Evolutionary conservation across 345 rosid species (phyloP).

Genomic region (Hypericum perforatum): DNA sequence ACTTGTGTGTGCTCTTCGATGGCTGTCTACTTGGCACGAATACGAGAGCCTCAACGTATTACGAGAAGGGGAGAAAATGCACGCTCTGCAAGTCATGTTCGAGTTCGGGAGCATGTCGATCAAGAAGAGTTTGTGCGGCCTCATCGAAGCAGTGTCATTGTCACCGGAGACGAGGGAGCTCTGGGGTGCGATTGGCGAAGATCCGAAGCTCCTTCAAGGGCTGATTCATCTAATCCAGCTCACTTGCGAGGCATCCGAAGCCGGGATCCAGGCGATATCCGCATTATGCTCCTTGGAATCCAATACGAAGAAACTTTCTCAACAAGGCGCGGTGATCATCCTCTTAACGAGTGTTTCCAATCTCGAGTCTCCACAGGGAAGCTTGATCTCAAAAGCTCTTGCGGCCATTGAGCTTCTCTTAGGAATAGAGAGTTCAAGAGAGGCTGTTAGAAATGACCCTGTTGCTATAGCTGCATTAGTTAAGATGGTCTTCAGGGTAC

Average conservation of each 20-base stretch:
- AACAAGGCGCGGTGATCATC: conserved; percentile 20
- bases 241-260: conserved; percentile 16
- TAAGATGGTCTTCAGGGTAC: conserved; percentile 53
- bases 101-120: conserved; percentile 21
- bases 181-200: conserved; percentile 20
- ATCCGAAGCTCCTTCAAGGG: conserved; percentile 10
- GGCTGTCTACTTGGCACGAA: conserved; percentile 20
- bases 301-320: conserved; percentile 27
- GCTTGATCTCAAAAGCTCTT: conserved; percentile 25
- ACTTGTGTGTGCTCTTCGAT: conserved; percentile 25
- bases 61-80: conserved; percentile 29
- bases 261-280: conserved; percentile 32
- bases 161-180: conserved; percentile 32
- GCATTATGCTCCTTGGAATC: conserved; percentile 32
- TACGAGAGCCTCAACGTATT: conserved; percentile 21
- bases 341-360: conserved; percentile 27
- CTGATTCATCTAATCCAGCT: conserved; percentile 23
- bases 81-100: conserved; percentile 24
- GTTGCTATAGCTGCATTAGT: conserved; percentile 29
- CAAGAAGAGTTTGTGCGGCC: conserved; percentile 32
- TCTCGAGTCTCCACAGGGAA: conserved; percentile 19
- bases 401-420: conserved; percentile 33
- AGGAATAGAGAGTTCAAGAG: conserved; percentile 22
- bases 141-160: conserved; percentile 35
- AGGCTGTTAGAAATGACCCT: conserved; percentile 23